Conservation (phyloP, 345 rosid species). For the Gossypium australe region DNA sequence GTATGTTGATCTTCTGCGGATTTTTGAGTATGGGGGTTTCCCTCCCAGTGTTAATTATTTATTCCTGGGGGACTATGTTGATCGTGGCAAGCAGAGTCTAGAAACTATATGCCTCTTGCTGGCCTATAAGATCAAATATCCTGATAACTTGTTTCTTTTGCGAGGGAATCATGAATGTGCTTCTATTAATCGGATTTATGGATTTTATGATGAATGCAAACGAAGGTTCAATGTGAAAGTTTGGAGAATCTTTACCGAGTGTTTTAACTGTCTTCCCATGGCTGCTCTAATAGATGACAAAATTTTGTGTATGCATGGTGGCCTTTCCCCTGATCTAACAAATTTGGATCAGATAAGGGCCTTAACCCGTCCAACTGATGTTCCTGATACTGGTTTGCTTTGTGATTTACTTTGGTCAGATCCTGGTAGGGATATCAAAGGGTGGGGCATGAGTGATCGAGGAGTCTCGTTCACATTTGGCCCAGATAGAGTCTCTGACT, state of each 20-base stretch:
- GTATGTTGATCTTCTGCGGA: constrained; percentile 77
- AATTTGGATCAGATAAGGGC: constrained; percentile 70
- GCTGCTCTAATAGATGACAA: constrained; percentile 84
- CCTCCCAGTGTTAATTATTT: constrained; percentile 84
- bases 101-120: constrained; percentile 90
- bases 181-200: constrained; percentile 80
- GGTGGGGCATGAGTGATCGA: constrained; percentile 92
- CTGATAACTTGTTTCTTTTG: constrained; percentile 79
- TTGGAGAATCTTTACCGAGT: constrained; percentile 79
- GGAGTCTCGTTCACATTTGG: constrained; percentile 92
- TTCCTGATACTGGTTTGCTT: constrained; percentile 85
- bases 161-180: constrained; percentile 93
- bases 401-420: constrained; percentile 96
- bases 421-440: constrained; percentile 70
- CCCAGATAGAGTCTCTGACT: constrained; percentile 62
- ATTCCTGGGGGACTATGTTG: constrained; percentile 91
- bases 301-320: constrained; percentile 95
- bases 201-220: constrained; percentile 93
- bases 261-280: constrained; percentile 90
- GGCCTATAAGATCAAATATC: constrained; percentile 84
- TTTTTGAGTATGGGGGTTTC: constrained; percentile 85
- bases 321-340: constrained; percentile 78
- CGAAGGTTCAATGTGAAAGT: constrained; percentile 75
- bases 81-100: constrained; percentile 94
- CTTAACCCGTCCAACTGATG: constrained; percentile 68